These are phyloP conservation scores for Volutella citrinella DNA, from an alignment of 2,329 filamentous ascomycete species.

Conservation along the genomic window DNA sequence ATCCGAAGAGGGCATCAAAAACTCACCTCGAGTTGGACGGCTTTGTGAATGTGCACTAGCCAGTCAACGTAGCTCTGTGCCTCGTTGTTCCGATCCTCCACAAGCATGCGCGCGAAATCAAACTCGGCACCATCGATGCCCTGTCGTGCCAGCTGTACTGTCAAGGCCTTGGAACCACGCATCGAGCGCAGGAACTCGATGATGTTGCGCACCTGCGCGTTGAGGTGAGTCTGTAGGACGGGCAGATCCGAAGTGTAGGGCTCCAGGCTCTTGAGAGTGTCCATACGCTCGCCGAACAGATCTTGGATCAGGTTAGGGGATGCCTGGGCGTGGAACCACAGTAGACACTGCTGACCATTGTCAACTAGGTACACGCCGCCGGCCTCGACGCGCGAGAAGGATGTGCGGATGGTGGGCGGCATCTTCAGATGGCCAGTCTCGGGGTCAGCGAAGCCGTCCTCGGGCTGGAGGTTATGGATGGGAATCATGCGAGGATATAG, in stretches of 20 bases:
- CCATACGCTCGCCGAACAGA: constrained; percentile 76
- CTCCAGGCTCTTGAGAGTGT: constrained; percentile 71
- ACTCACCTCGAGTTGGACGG: constrained; percentile 83
- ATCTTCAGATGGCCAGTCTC: constrained; percentile 84
- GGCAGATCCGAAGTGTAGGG: constrained; percentile 78
- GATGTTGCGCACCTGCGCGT: constrained; percentile 91
- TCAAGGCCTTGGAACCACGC: constrained; percentile 82
- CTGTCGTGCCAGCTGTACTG: constrained; percentile 86
- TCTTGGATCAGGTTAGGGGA: constrained; percentile 89
- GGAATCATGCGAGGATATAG: constrained; percentile 93
- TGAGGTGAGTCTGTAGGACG: constrained; percentile 85
- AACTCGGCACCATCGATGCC: constrained; percentile 93
- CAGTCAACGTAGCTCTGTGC: constrained; percentile 98
- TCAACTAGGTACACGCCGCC: constrained; percentile 94
- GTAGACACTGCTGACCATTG: constrained; percentile 85
- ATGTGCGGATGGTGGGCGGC: constrained; percentile 75
- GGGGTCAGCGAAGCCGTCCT: constrained; percentile 86
- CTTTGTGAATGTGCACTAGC: constrained; percentile 91
- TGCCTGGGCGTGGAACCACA: constrained; percentile 92
- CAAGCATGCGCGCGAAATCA: constrained; percentile 86
- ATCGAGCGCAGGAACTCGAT: constrained; percentile 78
- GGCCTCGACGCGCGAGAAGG: constrained; percentile 84
- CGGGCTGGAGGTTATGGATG: constrained; percentile 81
- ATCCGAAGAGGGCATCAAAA: background rate
- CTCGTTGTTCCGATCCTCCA: constrained; percentile 96